These are phyloP conservation scores for Linnemannia hyalina DNA, from an alignment of 192 early-diverging fungal genomes.

Conservation along the genomic window DNA sequence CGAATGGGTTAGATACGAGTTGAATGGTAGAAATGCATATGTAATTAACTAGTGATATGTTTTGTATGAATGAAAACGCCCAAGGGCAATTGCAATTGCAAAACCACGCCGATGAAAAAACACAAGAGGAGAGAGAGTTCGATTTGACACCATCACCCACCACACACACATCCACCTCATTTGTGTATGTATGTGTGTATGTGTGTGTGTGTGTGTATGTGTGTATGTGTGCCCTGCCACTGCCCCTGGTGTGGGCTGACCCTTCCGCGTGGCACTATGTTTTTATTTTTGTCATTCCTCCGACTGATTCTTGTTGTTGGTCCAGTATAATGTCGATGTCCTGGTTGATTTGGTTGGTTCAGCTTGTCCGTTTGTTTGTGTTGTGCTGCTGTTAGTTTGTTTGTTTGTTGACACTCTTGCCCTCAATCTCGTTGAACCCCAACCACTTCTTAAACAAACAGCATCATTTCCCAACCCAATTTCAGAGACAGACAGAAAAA, in stretches of 20 bases:
- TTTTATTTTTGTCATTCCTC: neutral
- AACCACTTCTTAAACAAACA: neutral
- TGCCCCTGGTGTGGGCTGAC: neutral
- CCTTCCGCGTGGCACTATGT: neutral
- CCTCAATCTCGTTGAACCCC: conserved; percentile 1
- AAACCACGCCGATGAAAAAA: neutral
- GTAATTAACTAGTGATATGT: neutral
- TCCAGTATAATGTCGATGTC: neutral
- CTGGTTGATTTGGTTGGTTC: neutral
- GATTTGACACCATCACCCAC: neutral
- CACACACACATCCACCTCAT: too few relatives aligned
- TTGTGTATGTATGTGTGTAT: neutral
- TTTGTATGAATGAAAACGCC: neutral
- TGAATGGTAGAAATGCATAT: neutral
- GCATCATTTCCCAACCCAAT: neutral
- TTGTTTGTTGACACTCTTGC: neutral
- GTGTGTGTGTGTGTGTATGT: neutral
- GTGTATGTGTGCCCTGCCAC: neutral
- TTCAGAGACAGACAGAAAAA: conserved; percentile 5
- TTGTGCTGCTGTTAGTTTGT: neutral
- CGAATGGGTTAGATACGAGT: neutral
- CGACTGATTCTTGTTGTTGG: too few relatives aligned
- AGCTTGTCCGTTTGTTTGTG: neutral
- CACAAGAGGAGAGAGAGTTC: neutral
- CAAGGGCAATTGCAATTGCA: neutral